phyloP scores from a whole-genome alignment of 1,284 basidiomycete genomes.

The Cutaneotrichosporon sp. region DNA sequence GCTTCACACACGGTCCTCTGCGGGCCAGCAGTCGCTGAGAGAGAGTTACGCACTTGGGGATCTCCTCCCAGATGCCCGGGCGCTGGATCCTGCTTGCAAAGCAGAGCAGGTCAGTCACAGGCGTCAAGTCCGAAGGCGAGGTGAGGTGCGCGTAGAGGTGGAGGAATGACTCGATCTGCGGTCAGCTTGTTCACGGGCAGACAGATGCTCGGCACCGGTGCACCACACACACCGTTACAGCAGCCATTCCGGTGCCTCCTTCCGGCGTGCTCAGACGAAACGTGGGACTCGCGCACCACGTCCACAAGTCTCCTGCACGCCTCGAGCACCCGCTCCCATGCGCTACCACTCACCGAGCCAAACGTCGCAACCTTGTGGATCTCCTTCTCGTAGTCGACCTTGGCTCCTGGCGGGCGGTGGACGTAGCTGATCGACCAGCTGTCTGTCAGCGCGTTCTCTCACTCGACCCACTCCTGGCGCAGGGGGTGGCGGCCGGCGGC shows the following conservation, averaged over 20 bases:
- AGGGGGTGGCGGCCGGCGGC: conserved; percentile 47
- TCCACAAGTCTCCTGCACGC: no score
- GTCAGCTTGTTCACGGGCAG: no score
- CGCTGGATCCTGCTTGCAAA: conserved; percentile 50
- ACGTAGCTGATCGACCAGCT: conserved; percentile 56
- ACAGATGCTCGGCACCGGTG: background rate
- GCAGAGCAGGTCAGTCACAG: conserved; percentile 53
- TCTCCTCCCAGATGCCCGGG: conserved; percentile 55
- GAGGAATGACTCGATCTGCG: conserved; percentile 54
- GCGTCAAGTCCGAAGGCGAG: conserved; percentile 50
- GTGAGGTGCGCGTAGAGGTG: conserved; percentile 54
- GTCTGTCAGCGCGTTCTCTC: background rate
- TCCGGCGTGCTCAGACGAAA: background rate
- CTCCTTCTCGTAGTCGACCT: conserved; percentile 55
- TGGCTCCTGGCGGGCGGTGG: conserved; percentile 52
- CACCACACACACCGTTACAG: background rate
- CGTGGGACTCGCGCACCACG: background rate
- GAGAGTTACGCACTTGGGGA: conserved; percentile 44
- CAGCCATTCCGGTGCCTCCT: no score
- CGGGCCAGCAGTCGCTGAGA: background rate
- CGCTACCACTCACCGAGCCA: conserved; percentile 53
- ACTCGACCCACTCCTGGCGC: conserved; percentile 48
- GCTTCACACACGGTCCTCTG: background rate
- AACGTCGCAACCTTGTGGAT: conserved; percentile 54
- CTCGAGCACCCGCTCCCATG: conserved; percentile 14